Evolutionary conservation across 805 yeast species (phyloP).

Genomic region (Vanderwaltozyma yarrowii): DNA sequence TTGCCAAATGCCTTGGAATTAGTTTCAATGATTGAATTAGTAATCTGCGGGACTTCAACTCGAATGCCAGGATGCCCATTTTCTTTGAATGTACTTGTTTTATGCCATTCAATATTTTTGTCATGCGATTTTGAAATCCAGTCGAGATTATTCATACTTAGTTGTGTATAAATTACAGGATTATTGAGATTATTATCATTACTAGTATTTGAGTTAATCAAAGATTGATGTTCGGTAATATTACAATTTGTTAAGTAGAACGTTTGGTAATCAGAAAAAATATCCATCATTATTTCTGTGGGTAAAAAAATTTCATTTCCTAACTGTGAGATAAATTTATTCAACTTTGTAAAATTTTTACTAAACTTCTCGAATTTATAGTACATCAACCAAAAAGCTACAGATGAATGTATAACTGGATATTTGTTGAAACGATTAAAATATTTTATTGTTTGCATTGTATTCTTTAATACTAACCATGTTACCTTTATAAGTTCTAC

Average conservation of each 20-base stretch:
- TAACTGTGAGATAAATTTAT: conserved; percentile 36
- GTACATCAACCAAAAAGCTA: conserved; percentile 46
- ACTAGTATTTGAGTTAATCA: not conserved
- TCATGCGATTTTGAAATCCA: conserved; percentile 14
- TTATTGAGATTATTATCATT: conserved; percentile 7
- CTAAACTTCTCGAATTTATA: conserved; percentile 42
- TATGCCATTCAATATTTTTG: conserved; percentile 13
- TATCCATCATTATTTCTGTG: conserved; percentile 34
- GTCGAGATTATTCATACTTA: conserved; percentile 25
- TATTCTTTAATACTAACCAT: conserved; percentile 24
- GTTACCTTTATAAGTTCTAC: conserved; percentile 27
- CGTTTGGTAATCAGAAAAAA: conserved; percentile 28
- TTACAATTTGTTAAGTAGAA: conserved; percentile 30
- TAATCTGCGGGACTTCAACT: conserved; percentile 36
- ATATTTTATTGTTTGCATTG: conserved; percentile 25
- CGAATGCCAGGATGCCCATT: conserved; percentile 31
- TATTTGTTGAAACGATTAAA: conserved; percentile 21
- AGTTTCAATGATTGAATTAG: conserved; percentile 28
- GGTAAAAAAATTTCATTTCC: conserved; percentile 41
- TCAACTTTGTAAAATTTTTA: conserved; percentile 36
- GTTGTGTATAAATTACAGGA: conserved; percentile 21
- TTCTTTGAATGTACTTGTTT: conserved; percentile 19
- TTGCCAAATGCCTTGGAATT: conserved; percentile 13
- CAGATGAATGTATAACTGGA: conserved; percentile 30
- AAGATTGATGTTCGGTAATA: conserved; percentile 14